A percentile compares a stretch with the other conserved stretches of the same genome.
Evolutionary conservation across 2,329 filamentous ascomycete species (phyloP).

Genomic region (Fonsecaea multimorphosa): DNA sequence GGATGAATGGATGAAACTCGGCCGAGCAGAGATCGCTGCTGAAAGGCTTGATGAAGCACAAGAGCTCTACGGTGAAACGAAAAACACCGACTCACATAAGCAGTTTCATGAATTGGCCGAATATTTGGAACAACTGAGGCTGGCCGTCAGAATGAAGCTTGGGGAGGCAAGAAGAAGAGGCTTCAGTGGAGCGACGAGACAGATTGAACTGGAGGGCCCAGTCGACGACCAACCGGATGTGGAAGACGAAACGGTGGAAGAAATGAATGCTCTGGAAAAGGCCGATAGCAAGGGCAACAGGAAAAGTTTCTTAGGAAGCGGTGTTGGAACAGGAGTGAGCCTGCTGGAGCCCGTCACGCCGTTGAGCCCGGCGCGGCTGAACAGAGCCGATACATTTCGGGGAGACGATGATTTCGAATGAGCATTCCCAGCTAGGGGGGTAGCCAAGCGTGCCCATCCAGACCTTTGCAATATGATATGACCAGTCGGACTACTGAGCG

Average conservation of each 20-base stretch:
- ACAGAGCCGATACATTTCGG: slow-evolving; percentile 44
- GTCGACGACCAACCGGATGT: slow-evolving; percentile 53
- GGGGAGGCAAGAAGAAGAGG: slow-evolving; percentile 44
- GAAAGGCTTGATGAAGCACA: slow-evolving; percentile 74
- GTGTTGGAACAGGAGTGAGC: slow-evolving; percentile 46
- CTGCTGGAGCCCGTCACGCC: slow-evolving; percentile 57
- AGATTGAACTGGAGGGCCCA: slow-evolving; percentile 29
- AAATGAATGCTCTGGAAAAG: slow-evolving; percentile 36
- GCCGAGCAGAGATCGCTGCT: slow-evolving; percentile 78
- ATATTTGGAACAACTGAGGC: slow-evolving; percentile 52
- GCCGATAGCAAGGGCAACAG: slow-evolving; percentile 29
- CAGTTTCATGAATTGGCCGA: slow-evolving; percentile 60
- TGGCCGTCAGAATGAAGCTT: slow-evolving; percentile 53
- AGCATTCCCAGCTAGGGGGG: slow-evolving; percentile 23
- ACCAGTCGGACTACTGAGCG: not conserved
- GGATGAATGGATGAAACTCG: slow-evolving; percentile 80
- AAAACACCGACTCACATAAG: slow-evolving; percentile 49
- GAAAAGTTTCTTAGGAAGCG: slow-evolving; percentile 36
- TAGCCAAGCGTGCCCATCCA: not conserved
- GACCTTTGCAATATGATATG: not conserved
- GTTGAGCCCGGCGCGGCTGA: slow-evolving; percentile 47
- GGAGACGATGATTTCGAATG: slow-evolving; percentile 57
- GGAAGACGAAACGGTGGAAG: slow-evolving; percentile 38
- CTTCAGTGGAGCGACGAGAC: slow-evolving; percentile 35
- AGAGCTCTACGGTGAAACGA: slow-evolving; percentile 56